phyloP scores from a whole-genome alignment of 768 basidiomycete genomes.

The Termitomyces sp. region DNA sequence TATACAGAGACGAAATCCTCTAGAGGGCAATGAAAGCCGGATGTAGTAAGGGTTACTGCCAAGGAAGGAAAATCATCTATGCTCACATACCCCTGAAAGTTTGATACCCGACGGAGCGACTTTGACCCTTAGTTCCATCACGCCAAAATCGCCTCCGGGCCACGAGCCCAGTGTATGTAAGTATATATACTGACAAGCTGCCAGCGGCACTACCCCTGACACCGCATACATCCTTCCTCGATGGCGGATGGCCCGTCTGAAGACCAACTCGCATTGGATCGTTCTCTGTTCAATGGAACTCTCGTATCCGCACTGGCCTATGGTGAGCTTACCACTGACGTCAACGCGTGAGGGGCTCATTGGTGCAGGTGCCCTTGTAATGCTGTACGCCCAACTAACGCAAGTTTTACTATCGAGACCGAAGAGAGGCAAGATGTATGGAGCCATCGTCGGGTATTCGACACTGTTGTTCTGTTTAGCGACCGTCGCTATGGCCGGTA shows the following conservation, averaged over 20 bases:
- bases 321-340: conserved; percentile 6
- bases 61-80: not conserved
- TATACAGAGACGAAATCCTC: not conserved
- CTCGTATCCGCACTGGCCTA: conserved; percentile 15
- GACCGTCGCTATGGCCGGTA: conserved; percentile 14
- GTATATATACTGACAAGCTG: conserved; percentile 7
- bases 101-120: conserved; percentile 4
- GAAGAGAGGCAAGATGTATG: conserved; percentile 15
- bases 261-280: not conserved
- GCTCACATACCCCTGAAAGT: not conserved
- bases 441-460: conserved; percentile 15
- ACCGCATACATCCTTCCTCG: not conserved
- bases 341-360: not conserved
- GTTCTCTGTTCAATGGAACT: conserved; percentile 12
- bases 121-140: conserved; percentile 13
- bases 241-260: conserved; percentile 2
- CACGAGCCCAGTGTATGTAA: conserved; percentile 3
- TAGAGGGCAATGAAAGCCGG: not conserved
- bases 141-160: conserved; percentile 3
- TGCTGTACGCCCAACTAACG: conserved; percentile 16
- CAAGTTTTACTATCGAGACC: conserved; percentile 17
- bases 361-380: conserved; percentile 13
- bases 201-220: conserved; percentile 3
- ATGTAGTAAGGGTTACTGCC: not conserved
- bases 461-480: conserved; percentile 13